Evolutionary conservation across 1,284 basidiomycete genomes (phyloP), one percentile per base, ranked within the genome.

Genomic region (Neotropicomus parvogracilis): DNA sequence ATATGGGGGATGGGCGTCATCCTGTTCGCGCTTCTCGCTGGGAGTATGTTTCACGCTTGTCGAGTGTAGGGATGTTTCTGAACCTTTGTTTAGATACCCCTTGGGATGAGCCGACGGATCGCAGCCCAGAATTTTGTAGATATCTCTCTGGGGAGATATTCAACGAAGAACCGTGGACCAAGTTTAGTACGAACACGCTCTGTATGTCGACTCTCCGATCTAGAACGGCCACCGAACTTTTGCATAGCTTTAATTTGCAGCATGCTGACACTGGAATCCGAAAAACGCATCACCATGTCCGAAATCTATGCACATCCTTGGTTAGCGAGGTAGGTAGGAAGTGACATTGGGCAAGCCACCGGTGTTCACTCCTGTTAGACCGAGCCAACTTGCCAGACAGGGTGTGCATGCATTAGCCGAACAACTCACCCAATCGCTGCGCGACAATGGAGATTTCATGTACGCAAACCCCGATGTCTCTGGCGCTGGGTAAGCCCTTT

Each of bases 1-100:
- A 84, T 91, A 3, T 99, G 95, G 95, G 93, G 92, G 1, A 81
- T 91, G 44, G 97, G 97, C 1, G 90, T 98, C n/a, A 95, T 99
- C 31, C 74, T 99, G 1, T 98, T 92, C 64, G 93, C 95, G 0
- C 72, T 98, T 50, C 76, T 99, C 0, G 86, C 83, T 5, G 95
- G 95, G 43, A 98, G 94, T 95, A 65, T 58, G 91, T 79, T 10
- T 39, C 32, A 0, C 19, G 6, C 19, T 3, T 31, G 5, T 32
- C 6, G 16, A n/a, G 8, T 11, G 2, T 20, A 16, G 11, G 16
- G 13, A 6, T 16, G 8, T 31, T 43, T 38, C 35, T 49, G 2
- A 53, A 33, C 31, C 17, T 31, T 54, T 44, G 9, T 45, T 40
- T 17, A 97, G 93, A 97, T 64, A 98, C 95, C 0, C 97, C 95